Conservation (phyloP, 352 stramenopile genomes). For the Phytophthora pluvialis region DNA sequence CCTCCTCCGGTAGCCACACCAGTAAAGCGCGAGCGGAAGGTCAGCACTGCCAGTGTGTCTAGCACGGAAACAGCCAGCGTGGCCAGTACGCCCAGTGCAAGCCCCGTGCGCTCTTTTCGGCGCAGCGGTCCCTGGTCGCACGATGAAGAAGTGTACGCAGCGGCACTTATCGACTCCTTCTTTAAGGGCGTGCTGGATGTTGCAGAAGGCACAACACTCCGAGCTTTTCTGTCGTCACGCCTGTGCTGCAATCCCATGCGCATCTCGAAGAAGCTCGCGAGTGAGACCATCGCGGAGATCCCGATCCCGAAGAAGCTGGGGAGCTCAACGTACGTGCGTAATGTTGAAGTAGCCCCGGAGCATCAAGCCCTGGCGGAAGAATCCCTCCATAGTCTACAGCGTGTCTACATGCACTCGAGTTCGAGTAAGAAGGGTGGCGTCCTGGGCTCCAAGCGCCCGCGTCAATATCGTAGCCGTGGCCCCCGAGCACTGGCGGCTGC, state of each 20-base stretch:
- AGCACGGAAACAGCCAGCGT: constrained; percentile 33
- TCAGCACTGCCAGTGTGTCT: constrained; percentile 34
- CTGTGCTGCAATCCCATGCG: constrained; percentile 81
- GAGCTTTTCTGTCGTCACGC: constrained; percentile 62
- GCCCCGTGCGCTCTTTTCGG: constrained; percentile 40
- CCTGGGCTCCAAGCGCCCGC: constrained; percentile 25
- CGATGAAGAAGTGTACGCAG: constrained; percentile 74
- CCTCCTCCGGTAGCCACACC: constrained; percentile 5
- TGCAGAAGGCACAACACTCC: constrained; percentile 67
- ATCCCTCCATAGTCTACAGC: constrained; percentile 45
- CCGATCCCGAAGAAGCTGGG: constrained; percentile 80
- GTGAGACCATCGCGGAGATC: constrained; percentile 66
- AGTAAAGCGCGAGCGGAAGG: constrained; percentile 39
- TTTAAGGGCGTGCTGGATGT: constrained; percentile 71
- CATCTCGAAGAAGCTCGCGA: constrained; percentile 82
- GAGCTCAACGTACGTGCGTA: constrained; percentile 65
- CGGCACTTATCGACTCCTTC: constrained; percentile 68
- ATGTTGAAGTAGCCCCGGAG: constrained; percentile 34
- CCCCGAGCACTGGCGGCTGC: neutral
- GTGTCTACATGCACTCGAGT: constrained; percentile 40
- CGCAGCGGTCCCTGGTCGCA: constrained; percentile 72
- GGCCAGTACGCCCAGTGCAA: constrained; percentile 30
- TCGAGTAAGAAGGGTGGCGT: constrained; percentile 4
- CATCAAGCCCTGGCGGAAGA: constrained; percentile 51
- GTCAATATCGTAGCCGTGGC: constrained; percentile 23